These are phyloP conservation scores for Plantago major DNA, from an alignment of 257 asterid genomes.

Conservation along the genomic window DNA sequence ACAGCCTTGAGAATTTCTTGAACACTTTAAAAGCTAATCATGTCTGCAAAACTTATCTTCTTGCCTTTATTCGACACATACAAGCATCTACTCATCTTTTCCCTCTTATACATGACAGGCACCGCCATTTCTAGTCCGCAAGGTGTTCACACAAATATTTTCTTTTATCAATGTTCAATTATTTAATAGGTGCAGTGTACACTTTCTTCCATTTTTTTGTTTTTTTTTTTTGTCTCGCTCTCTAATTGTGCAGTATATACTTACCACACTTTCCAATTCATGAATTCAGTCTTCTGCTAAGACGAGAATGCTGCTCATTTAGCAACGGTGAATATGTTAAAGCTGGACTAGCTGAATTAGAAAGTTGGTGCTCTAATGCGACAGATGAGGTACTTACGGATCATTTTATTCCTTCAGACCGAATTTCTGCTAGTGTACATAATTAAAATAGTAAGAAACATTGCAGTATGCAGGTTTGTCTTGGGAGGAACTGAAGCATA, in stretches of 20 bases:
- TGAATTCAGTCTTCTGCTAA: slow-evolving; percentile 53
- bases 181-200: slow-evolving; percentile 71
- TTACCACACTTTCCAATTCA: not conserved
- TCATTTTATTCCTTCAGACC: slow-evolving; percentile 6
- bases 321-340: slow-evolving; percentile 97
- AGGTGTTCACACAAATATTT: slow-evolving; percentile 96
- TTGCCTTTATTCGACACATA: slow-evolving; percentile 14
- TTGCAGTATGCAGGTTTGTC: slow-evolving; percentile 94
- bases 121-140: slow-evolving; percentile 94
- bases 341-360: slow-evolving; percentile 91
- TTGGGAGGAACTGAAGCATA: slow-evolving; percentile 98
- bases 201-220: slow-evolving; percentile 2
- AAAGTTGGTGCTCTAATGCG: slow-evolving; percentile 79
- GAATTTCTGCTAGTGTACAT: slow-evolving; percentile 6
- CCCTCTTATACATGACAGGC: slow-evolving; percentile 40
- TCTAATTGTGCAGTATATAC: not conserved
- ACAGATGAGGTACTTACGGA: slow-evolving; percentile 68
- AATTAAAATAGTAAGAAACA: slow-evolving; percentile 25
- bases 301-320: slow-evolving; percentile 97
- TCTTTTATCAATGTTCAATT: slow-evolving; percentile 95
- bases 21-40: slow-evolving; percentile 76
- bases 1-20: slow-evolving; percentile 80
- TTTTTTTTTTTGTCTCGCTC: not conserved
- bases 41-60: slow-evolving; percentile 41
- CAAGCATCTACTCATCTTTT: not conserved